Percentiles rank a stretch among this genome's conserved stretches.
These are phyloP conservation scores for Tolypocladium pustulatum DNA, from an alignment of 2,329 filamentous ascomycete genomes.

Conservation along the genomic window DNA sequence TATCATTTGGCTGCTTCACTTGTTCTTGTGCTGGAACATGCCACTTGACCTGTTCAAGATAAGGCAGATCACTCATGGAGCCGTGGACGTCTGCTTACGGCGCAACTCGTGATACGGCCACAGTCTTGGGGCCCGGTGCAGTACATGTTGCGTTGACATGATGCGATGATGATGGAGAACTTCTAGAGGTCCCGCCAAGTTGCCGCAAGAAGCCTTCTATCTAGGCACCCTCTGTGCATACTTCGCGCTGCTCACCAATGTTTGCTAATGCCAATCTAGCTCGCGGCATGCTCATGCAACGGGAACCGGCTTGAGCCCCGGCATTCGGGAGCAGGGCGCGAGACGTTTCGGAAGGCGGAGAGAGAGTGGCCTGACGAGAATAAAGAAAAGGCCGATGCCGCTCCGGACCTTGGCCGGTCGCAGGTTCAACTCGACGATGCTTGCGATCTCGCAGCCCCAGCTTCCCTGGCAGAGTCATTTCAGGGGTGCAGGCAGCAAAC, in stretches of 20 bases:
- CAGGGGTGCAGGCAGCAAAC: background rate
- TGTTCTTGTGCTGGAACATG: background rate
- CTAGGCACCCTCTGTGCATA: background rate
- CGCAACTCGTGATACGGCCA: background rate
- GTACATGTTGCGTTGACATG: too few species aligned
- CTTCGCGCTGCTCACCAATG: background rate
- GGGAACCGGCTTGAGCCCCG: background rate
- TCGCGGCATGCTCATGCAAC: background rate
- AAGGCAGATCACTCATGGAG: background rate
- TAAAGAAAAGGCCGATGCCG: background rate
- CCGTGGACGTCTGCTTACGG: background rate
- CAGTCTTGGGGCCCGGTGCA: background rate
- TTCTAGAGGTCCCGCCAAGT: background rate
- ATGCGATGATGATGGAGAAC: background rate
- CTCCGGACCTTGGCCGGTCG: background rate
- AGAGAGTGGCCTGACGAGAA: background rate
- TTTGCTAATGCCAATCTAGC: background rate
- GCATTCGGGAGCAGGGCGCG: background rate
- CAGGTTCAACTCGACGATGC: background rate
- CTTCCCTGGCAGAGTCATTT: background rate
- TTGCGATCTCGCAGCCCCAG: background rate
- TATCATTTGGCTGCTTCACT: background rate
- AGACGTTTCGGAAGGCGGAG: background rate
- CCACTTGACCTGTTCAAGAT: background rate
- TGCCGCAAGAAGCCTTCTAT: background rate